Conservation (phyloP, 805 yeast species). For the Candida railenensis region DNA sequence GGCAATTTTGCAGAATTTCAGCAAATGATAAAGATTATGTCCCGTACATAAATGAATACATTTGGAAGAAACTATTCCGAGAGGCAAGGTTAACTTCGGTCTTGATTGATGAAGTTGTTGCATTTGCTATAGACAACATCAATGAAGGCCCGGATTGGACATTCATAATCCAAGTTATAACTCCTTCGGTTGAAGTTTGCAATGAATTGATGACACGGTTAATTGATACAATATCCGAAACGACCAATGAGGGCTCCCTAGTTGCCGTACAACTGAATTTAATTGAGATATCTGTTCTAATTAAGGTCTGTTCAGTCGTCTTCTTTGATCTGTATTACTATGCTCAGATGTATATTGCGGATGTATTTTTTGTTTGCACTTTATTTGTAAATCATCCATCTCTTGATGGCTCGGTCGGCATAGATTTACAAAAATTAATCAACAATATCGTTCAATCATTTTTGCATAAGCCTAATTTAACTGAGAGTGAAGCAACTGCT, state of each 20-base stretch:
- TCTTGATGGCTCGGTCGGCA: slow-evolving; percentile 49
- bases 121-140: slow-evolving; percentile 71
- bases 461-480: slow-evolving; percentile 53
- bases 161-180: slow-evolving; percentile 58
- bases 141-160: slow-evolving; percentile 74
- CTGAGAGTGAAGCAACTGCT: slow-evolving; percentile 31
- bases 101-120: slow-evolving; percentile 70
- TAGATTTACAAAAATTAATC: slow-evolving; percentile 57
- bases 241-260: slow-evolving; percentile 42
- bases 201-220: slow-evolving; percentile 61
- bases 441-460: slow-evolving; percentile 71
- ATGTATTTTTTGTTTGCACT: slow-evolving; percentile 65
- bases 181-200: slow-evolving; percentile 74
- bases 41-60: slow-evolving; percentile 52
- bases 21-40: slow-evolving; percentile 47
- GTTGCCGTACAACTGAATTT: slow-evolving; percentile 49
- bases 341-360: slow-evolving; percentile 67
- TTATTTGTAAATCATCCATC: slow-evolving; percentile 54
- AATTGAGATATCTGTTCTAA: slow-evolving; percentile 69
- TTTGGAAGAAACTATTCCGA: slow-evolving; percentile 67
- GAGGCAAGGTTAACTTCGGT: slow-evolving; percentile 59
- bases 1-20: slow-evolving; percentile 61
- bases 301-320: slow-evolving; percentile 59
- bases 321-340: slow-evolving; percentile 68
- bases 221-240: slow-evolving; percentile 50